phyloP scores from a whole-genome alignment of 2,329 filamentous ascomycete species.

The Alternaria panax region DNA sequence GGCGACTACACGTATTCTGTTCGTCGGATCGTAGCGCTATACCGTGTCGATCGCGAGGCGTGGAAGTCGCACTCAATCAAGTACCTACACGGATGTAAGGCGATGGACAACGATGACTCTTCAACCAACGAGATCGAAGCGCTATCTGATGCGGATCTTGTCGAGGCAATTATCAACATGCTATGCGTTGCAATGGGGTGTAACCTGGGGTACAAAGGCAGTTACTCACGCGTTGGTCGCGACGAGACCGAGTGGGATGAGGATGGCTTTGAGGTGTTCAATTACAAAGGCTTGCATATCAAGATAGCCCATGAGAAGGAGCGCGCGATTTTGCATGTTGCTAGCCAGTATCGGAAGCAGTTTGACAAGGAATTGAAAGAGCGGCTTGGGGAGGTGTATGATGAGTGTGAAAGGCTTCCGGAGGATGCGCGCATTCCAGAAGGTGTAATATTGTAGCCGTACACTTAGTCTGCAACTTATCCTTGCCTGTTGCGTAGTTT shows the following conservation, averaged over 20 bases:
- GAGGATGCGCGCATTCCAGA: background rate
- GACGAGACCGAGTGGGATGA: no score
- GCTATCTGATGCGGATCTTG: no score
- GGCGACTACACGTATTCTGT: slow-evolving; percentile 10
- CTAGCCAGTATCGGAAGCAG: background rate
- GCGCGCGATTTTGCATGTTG: background rate
- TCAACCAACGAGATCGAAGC: no score
- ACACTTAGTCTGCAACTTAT: background rate
- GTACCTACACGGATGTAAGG: background rate
- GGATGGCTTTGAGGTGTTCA: background rate
- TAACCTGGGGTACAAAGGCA: no score
- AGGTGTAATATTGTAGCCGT: background rate
- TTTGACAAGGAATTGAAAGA: background rate
- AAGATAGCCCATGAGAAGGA: background rate
- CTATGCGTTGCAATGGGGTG: no score
- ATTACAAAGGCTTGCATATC: background rate
- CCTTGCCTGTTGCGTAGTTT: background rate
- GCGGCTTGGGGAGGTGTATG: background rate
- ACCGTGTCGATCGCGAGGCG: background rate
- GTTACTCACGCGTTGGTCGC: no score
- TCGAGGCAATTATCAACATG: no score
- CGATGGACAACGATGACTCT: background rate
- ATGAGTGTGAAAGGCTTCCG: background rate
- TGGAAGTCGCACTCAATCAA: background rate
- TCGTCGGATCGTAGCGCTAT: slow-evolving; percentile 8